phyloP scores from a whole-genome alignment of 108 stramenopile genomes.

The Schizochytrium sp. region DNA sequence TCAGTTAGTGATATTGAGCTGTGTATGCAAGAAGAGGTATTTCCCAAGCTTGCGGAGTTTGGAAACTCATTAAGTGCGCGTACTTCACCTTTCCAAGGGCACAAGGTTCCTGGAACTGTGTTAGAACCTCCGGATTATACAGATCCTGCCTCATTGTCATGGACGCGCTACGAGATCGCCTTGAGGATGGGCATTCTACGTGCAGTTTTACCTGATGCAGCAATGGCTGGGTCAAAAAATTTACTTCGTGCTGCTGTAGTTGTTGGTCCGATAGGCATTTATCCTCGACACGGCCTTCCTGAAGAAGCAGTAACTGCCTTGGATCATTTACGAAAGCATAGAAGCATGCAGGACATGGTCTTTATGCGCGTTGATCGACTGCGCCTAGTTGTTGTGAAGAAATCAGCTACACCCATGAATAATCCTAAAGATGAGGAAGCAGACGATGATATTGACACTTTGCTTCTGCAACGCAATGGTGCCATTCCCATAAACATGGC shows the following conservation, averaged over 20 bases:
- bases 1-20: slow-evolving; percentile 4
- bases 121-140: background rate
- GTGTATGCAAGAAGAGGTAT: background rate
- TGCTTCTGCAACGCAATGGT: background rate
- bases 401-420: background rate
- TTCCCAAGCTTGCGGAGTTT: background rate
- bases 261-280: background rate
- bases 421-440: background rate
- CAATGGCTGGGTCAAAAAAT: background rate
- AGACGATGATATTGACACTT: background rate
- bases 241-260: background rate
- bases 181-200: background rate
- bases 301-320: background rate
- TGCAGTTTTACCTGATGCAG: background rate
- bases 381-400: background rate
- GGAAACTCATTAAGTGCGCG: background rate
- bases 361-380: background rate
- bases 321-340: background rate
- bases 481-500: background rate
- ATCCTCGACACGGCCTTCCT: background rate
- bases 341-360: background rate
- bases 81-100: background rate
- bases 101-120: background rate
- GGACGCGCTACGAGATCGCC: slow-evolving; percentile 20
- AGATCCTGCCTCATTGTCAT: slow-evolving; percentile 7